Evolutionary conservation across 2,329 filamentous ascomycete genomes (phyloP).

Genomic region (Diplodia seriata): DNA sequence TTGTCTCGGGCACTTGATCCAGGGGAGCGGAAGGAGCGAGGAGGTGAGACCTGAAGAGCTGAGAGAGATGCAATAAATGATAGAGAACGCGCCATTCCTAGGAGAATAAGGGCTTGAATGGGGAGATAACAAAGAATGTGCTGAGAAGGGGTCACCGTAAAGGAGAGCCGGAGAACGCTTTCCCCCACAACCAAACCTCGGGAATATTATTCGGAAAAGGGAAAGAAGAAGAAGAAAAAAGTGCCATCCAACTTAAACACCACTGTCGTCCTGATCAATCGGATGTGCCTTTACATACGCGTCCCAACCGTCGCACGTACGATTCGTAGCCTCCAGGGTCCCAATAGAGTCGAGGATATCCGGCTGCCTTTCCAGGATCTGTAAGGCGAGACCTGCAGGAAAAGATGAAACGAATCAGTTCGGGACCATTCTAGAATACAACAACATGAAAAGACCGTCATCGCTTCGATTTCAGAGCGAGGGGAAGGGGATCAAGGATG

Average conservation of each 20-base stretch:
- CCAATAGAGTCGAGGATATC: conserved; percentile 36
- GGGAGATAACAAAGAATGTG: not conserved
- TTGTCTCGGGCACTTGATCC: not conserved
- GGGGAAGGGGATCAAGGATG: not conserved
- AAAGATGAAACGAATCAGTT: not conserved
- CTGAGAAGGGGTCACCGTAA: not conserved
- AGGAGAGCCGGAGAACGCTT: not conserved
- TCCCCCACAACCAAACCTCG: not conserved
- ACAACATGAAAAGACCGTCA: not conserved
- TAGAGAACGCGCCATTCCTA: not conserved
- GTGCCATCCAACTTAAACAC: conserved; percentile 14
- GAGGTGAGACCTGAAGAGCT: not conserved
- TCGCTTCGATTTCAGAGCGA: not conserved
- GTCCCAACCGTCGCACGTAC: conserved; percentile 22
- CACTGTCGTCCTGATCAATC: conserved; percentile 30
- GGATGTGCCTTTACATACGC: conserved; percentile 23
- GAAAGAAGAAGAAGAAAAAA: not conserved
- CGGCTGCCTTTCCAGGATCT: conserved; percentile 43
- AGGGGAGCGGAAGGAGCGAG: not conserved
- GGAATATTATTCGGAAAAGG: not conserved
- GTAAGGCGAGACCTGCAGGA: conserved; percentile 41
- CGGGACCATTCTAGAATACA: not conserved
- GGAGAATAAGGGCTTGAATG: not conserved
- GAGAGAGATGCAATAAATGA: not conserved
- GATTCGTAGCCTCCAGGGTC: conserved; percentile 19